Base-by-base conservation (phyloP, 1,284 basidiomycete genomes). In the Boletus semigastroideus region DNA sequence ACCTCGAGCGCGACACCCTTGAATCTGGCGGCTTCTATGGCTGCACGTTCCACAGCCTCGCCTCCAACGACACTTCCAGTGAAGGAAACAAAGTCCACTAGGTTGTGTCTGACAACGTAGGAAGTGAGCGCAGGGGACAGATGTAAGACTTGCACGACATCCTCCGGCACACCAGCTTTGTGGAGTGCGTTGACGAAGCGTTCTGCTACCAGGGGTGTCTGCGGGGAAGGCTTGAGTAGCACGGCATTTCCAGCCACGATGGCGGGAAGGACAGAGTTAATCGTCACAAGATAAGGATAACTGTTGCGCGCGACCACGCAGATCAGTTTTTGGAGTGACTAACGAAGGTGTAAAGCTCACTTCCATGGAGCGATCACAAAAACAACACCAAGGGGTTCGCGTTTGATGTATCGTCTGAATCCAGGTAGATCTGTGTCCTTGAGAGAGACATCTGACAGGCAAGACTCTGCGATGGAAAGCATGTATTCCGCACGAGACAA, bases 181-280 rank as follows among this genome's bases (percentile, higher is more conserved):
- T 74, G 71, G 44, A 94, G 79, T 0, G 90, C 86, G 33, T 76
- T 67, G 3, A 83, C 80, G 59, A 98, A 82, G 19, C 90, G 83
- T 69, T 97, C 92, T 4, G 90, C 93, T 0, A 86, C 85, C 40
- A 93, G 73, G 27, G 95, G 95, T 0, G 94, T 97, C 68, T 98
- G 95, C 1, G 95, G 95, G 4, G 94, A 95, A 0, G 95, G 94
- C 71, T 98, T 98, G 66, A 98, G 76, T 45, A 98, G 72, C 14
- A 98, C 90, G 0, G 90, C 74, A 69, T 98, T 98, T 27, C 95
- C 92, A 6, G 92, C 83, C 36, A 96, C 76, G 54, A 98, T 74
- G 1, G 93, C 92, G 2, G 94, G 94, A 30, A 98, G 79, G 49
- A 98, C 84, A 2, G 91, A 86, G 72, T 98, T 98, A 69, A 98